Conservation (phyloP, 1,284 basidiomycete genomes). For the Anthracocystis panici-leucophaei region DNA sequence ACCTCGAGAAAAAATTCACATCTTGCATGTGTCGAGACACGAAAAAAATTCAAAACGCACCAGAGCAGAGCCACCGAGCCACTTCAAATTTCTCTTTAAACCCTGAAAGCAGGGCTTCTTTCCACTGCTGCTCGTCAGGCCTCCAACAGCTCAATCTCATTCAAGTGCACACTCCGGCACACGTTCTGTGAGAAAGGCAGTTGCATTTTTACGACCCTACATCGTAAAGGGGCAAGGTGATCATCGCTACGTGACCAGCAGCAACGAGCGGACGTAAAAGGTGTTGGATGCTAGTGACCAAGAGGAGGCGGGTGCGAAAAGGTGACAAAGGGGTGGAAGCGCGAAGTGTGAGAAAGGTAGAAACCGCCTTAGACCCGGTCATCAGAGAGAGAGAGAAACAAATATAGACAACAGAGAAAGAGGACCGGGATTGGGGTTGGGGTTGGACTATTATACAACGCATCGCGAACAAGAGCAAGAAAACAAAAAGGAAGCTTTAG, state of each 20-base stretch:
- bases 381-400: background rate
- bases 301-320: constrained; percentile 5
- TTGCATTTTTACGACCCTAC: background rate
- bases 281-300: background rate
- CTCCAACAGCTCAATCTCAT: background rate
- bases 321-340: background rate
- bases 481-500: constrained; percentile 5
- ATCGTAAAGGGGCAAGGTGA: background rate
- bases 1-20: constrained; percentile 1
- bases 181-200: background rate
- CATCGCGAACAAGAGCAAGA: constrained; percentile 22
- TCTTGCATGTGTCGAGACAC: background rate
- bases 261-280: background rate
- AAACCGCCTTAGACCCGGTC: constrained; percentile 18
- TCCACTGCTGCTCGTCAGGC: too few relatives aligned
- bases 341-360: background rate
- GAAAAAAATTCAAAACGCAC: background rate
- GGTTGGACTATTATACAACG: constrained; percentile 36
- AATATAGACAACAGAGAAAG: background rate
- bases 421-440: constrained; percentile 4
- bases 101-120: background rate
- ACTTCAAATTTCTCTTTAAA: background rate
- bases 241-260: constrained; percentile 2
- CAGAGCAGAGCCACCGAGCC: constrained; percentile 1
- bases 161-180: too few relatives aligned